A percentile compares a stretch with the other conserved stretches of the same genome.
Evolutionary conservation across 305 asterid species (phyloP).

Genomic region (Fraxinus sp.): DNA sequence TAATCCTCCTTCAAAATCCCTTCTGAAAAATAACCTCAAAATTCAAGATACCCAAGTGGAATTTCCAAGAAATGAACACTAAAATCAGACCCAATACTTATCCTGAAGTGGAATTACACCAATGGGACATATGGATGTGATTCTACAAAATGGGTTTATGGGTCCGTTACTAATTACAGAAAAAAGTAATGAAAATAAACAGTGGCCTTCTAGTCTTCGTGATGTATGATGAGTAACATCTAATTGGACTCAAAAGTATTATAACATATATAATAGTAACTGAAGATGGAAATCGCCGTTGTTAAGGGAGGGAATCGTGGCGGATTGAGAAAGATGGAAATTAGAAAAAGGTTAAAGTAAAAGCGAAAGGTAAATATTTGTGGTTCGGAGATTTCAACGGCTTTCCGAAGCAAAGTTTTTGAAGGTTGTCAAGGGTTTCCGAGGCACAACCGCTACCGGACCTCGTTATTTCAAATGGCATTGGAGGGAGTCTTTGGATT

Average conservation of each 20-base stretch:
- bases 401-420: constrained; percentile 46
- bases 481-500: constrained; percentile 18
- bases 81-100: constrained; percentile 14
- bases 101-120: not conserved
- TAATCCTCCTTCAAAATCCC: constrained; percentile 13
- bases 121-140: constrained; percentile 3
- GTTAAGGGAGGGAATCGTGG: constrained; percentile 23
- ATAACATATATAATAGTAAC: not conserved
- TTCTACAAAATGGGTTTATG: not conserved
- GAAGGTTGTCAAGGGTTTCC: not conserved
- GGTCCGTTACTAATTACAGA: constrained; percentile 2
- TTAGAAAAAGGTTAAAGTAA: constrained; percentile 29
- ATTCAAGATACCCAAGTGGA: constrained; percentile 25
- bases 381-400: constrained; percentile 52
- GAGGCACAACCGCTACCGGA: constrained; percentile 21
- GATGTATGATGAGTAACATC: not conserved
- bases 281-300: not conserved
- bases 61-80: constrained; percentile 13
- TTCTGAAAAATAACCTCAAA: constrained; percentile 5
- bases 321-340: constrained; percentile 5
- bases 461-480: constrained; percentile 28
- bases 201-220: not conserved
- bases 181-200: not conserved
- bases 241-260: not conserved
- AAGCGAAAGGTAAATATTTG: constrained; percentile 16